These are phyloP conservation scores for Trichoderma lentiforme DNA, from an alignment of 2,329 filamentous ascomycete genomes.

Conservation along the genomic window DNA sequence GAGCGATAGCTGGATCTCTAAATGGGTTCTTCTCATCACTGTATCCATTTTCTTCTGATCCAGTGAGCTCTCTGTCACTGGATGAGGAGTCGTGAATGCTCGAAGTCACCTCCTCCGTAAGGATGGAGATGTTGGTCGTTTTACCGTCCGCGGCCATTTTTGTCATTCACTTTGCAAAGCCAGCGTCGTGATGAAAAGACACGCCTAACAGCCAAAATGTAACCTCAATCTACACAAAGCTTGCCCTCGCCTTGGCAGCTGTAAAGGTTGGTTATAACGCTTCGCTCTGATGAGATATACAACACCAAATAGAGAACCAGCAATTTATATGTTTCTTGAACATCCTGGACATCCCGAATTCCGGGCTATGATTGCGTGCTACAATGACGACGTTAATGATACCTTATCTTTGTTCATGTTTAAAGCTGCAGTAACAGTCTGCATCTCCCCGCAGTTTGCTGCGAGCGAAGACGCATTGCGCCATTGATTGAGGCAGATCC, in stretches of 20 bases:
- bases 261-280: not conserved
- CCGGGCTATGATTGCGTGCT: conserved; percentile 10
- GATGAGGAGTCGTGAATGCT: not conserved
- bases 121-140: not conserved
- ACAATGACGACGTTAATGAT: not conserved
- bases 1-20: not conserved
- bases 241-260: not conserved
- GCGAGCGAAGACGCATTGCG: not conserved
- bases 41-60: not conserved
- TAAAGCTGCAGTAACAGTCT: not conserved
- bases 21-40: not conserved
- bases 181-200: not conserved
- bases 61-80: not conserved
- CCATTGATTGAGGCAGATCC: not conserved
- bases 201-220: not conserved
- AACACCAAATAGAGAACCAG: not conserved
- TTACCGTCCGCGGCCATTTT: not conserved
- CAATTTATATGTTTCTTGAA: not conserved
- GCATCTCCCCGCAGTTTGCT: conserved; percentile 1
- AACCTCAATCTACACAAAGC: not conserved
- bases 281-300: not conserved
- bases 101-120: not conserved
- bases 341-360: not conserved
- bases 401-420: not conserved
- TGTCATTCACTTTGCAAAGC: not conserved